Conservation (phyloP, 352 stramenopile species). For the Globisporangium mamillatum region DNA sequence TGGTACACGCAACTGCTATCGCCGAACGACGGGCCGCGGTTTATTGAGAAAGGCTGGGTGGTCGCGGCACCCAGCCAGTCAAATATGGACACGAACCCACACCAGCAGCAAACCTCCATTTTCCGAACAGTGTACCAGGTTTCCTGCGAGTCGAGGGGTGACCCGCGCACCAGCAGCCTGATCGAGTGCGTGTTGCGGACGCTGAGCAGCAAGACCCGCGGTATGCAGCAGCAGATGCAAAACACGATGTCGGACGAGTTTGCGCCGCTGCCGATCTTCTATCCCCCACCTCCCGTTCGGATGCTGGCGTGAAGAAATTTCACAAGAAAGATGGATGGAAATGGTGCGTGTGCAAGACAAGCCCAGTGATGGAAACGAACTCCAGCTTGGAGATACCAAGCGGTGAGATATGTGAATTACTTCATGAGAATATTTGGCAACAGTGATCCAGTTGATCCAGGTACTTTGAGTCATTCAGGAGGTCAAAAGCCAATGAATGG, state of each 20-base stretch:
- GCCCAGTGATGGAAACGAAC: no score
- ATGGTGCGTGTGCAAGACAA: no score
- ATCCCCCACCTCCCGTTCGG: not conserved
- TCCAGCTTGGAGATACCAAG: no score
- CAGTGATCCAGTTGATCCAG: no score
- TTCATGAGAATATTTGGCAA: no score
- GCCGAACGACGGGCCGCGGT: conserved; percentile 1
- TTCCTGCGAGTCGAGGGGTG: conserved; percentile 9
- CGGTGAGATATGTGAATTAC: no score
- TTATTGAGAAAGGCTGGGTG: conserved; percentile 16
- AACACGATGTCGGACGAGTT: conserved; percentile 11
- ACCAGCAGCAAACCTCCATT: not conserved
- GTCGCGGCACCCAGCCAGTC: not conserved
- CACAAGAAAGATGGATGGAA: not conserved
- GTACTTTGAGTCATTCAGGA: no score
- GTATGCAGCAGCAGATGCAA: conserved; percentile 9
- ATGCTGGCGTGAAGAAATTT: not conserved
- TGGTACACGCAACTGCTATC: conserved; percentile 7
- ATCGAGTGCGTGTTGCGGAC: conserved; percentile 9
- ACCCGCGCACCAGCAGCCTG: not conserved
- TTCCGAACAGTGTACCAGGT: conserved; percentile 15
- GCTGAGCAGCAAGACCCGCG: conserved; percentile 6
- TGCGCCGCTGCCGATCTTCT: not conserved
- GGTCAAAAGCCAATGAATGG: no score
- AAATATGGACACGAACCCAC: not conserved